Evolutionary conservation across 805 yeast genomes (phyloP), one percentile per base, ranked within the genome.

Genomic region (Crinitomyces ghanaensis): DNA sequence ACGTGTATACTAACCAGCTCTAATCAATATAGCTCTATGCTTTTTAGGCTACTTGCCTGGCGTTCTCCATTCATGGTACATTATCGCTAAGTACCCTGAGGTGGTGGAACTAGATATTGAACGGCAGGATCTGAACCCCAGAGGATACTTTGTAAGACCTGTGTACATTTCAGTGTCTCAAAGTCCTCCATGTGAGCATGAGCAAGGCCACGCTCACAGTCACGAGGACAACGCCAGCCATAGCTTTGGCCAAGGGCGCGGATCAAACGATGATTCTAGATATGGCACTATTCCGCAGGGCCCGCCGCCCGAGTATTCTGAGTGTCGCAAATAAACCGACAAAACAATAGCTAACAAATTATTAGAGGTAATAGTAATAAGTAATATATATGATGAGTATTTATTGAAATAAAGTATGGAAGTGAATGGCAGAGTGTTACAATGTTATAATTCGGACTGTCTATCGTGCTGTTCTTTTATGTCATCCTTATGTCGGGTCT

Each of bases 41-140:
- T 48, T 71, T 36, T 62, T 82, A 28, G 91, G 93, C 1, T 75
- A 66, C 51, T 49, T 82, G 35, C 93, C 93, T 1, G 93, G 91
- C 7, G 65, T 81, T 23, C 54, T 82, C 39, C 93, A 82, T 49
- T 61, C 77, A 26, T 76, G 82, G 71, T 82, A 80, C 54, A 77
- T 82, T 47, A 80, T 82, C 36, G 72, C 83, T 35, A 64, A 70
- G 45, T 78, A 78, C 50, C 93, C 93, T 6, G 44, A 39, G 19
- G 35, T 30, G 14, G 58, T 56, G 17, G 53, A 50, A 25, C 42
- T 43, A 19, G 50, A 45, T 34, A 23, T 43, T 13, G 49, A 45
- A 26, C 30, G 46, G 16, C 43, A 41, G 31, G 30, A 26, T n/a
- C 15, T 29, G 23, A 20, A 17, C 19, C 34, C 15, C 19, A 18